Base-by-base conservation (phyloP, 257 asterid species). In the Rehmannia glutinosa region DNA sequence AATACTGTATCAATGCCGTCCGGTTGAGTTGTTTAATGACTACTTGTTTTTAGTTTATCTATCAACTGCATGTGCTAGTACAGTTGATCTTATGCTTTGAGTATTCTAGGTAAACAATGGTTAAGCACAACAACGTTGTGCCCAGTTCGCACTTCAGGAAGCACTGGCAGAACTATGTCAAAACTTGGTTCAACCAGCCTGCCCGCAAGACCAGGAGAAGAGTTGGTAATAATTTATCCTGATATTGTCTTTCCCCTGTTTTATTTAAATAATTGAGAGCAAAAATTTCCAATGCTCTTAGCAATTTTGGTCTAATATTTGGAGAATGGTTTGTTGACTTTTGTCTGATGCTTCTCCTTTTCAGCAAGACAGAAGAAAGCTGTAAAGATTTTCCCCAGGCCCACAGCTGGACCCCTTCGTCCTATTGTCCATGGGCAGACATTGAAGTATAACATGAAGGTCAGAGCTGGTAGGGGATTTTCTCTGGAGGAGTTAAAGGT, bases 121-220 rank as follows among this genome's bases (percentile, higher is more conserved):
- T 74, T 28, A 88, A 88, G 89, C 96, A 88, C 76, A 88, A 88
- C 82, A 88, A 88, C 54, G 93, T 88, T 35, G 72, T 88, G 17
- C 96, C 96, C n/a, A 85, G 68, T 38, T 87, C 88, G 16, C 96
- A 88, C 75, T 88, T 88, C 80, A 81, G 86, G 78, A 88, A 88
- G 75, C 93, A 88, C 68, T 88, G 96, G 96, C 96, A 88, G 53
- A 80, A 83, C 78, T 81, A 88, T 82, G 88, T 88, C 32, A 88
- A 70, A 72, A 85, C 93, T 8, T 88, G 96, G 96, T 86, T 85
- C 76, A 88, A 88, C 74, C 96, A 88, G 63, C 96, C 96, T 24
- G 96, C 96, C 5, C 81, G 96, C 74, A 88, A 88, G 79, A 80
- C 90, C 73, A 80, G 93, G 75, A 83, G 96, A 73, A 82, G 96